These are phyloP conservation scores for Euphorbia lathyris DNA, from an alignment of 345 rosid genomes.

Conservation along the genomic window DNA sequence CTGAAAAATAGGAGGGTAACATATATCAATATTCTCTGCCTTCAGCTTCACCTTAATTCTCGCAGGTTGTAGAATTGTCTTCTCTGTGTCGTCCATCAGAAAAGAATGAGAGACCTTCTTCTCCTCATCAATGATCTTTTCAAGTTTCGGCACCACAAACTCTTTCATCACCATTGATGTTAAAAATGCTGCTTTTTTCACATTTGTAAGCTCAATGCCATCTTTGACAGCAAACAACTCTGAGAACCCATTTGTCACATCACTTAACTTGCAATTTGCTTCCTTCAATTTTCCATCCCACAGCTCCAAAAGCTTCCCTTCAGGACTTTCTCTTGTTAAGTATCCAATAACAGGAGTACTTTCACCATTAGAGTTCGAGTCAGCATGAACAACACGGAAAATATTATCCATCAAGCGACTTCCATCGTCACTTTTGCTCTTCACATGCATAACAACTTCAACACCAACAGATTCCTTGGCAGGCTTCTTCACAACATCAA, in stretches of 20 bases:
- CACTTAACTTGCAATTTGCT: slow-evolving; percentile 55
- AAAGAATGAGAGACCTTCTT: slow-evolving; percentile 74
- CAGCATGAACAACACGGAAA: slow-evolving; percentile 51
- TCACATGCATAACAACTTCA: slow-evolving; percentile 68
- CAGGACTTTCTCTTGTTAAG: slow-evolving; percentile 74
- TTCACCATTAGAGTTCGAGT: slow-evolving; percentile 36
- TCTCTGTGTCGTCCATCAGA: slow-evolving; percentile 88
- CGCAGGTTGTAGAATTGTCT: slow-evolving; percentile 77
- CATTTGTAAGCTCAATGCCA: slow-evolving; percentile 55
- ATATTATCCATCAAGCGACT: slow-evolving; percentile 59
- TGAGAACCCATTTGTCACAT: slow-evolving; percentile 71
- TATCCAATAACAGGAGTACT: slow-evolving; percentile 58
- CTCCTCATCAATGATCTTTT: slow-evolving; percentile 88
- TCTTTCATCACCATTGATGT: slow-evolving; percentile 68
- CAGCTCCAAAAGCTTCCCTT: slow-evolving; percentile 80
- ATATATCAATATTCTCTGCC: slow-evolving; percentile 88
- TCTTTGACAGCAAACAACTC: slow-evolving; percentile 90
- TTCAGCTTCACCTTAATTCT: slow-evolving; percentile 77
- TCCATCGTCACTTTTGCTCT: slow-evolving; percentile 71
- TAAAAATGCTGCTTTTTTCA: slow-evolving; percentile 81
- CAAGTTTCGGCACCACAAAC: slow-evolving; percentile 87
- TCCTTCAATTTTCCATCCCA: slow-evolving; percentile 66
- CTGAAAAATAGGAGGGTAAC: slow-evolving; percentile 95
- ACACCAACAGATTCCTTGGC: slow-evolving; percentile 59
- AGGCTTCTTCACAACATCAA: slow-evolving; percentile 62